Base-by-base conservation (phyloP, 352 stramenopile genomes). In the Globisporangium irregulare region DNA sequence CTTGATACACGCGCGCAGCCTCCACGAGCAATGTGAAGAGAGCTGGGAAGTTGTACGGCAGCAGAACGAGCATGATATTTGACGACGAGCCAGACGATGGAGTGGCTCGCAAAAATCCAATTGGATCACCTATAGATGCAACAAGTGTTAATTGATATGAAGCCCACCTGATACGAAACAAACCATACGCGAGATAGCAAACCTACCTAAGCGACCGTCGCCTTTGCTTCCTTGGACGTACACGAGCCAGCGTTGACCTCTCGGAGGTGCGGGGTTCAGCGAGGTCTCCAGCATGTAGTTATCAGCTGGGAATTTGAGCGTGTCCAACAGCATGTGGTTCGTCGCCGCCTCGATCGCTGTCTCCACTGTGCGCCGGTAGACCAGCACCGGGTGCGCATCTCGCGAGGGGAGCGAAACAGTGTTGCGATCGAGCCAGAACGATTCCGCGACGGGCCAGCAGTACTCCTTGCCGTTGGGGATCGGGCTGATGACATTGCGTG, bases 31-130 rank as follows among this genome's bases (percentile, higher is more conserved):
- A 65, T 14, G 81, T 81, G 41, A 96, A 96, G 8, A 96, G 72
- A 41, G 87, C 76, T 2, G 89, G 86, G 59, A 90, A 96, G 68
- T 96, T 96, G 70, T 96, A 95, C n/a, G 89, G 89, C n/a, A 96
- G 73, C 24, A 96, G 64, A 5, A 95, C 78, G n/a, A 96, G 79
- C 66, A 93, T 71, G 3, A 79, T 77, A 22, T 69, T 89, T 10
- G 75, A 73, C 12, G 63, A 59, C 1, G 75, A 59, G 0, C 66
- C 61, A 0, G 69, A 69, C 3, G 75, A 77, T 1, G 78, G 70
- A 8, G 73, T 73, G 43, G 77, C 74, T 1, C 86, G 84, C 24
- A 96, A 67, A 66, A 94, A 93, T 12, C 89, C 89, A 68, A 96
- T 89, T 0, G 89, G 84, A 41, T 96, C 89, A 55, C 88, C 81